A percentile compares a stretch with the other conserved stretches of the same genome.
phyloP scores from a whole-genome alignment of 768 basidiomycete genomes.

The Tulasnella sp. region DNA sequence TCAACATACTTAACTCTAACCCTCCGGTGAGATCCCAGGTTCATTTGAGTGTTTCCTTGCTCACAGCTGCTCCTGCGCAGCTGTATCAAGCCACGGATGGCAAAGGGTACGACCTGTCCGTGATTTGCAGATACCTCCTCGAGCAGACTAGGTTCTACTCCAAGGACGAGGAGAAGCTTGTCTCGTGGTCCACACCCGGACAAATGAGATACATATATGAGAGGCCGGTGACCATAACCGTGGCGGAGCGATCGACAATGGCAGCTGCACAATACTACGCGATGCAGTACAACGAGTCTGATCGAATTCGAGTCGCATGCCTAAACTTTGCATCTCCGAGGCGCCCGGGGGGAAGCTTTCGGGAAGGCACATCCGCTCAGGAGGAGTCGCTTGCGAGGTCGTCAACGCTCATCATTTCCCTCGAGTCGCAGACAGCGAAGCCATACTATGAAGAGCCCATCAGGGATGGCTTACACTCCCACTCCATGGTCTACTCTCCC shows the following conservation, averaged over 20 bases:
- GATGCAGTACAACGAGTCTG: neutral
- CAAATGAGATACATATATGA: neutral
- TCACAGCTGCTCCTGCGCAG: neutral
- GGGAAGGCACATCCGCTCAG: slow-evolving; percentile 61
- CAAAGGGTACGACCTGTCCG: neutral
- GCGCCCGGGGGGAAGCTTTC: slow-evolving; percentile 65
- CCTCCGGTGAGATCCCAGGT: neutral
- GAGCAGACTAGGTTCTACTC: neutral
- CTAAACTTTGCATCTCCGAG: slow-evolving; percentile 70
- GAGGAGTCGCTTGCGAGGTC: slow-evolving; percentile 71
- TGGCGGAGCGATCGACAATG: neutral
- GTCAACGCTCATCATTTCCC: slow-evolving; percentile 54
- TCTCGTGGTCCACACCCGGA: neutral
- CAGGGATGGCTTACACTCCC: slow-evolving; percentile 49
- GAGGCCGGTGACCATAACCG: neutral
- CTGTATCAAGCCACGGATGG: neutral
- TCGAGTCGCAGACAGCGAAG: slow-evolving; percentile 41
- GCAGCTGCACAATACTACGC: neutral
- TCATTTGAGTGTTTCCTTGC: neutral
- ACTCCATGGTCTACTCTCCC: slow-evolving; percentile 68
- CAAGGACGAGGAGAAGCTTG: neutral
- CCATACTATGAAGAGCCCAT: slow-evolving; percentile 42
- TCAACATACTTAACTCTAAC: neutral
- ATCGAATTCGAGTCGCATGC: neutral
- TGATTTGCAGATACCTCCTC: neutral